These are phyloP conservation scores for Suillus lakei DNA, from an alignment of 768 basidiomycete genomes.

Conservation along the genomic window DNA sequence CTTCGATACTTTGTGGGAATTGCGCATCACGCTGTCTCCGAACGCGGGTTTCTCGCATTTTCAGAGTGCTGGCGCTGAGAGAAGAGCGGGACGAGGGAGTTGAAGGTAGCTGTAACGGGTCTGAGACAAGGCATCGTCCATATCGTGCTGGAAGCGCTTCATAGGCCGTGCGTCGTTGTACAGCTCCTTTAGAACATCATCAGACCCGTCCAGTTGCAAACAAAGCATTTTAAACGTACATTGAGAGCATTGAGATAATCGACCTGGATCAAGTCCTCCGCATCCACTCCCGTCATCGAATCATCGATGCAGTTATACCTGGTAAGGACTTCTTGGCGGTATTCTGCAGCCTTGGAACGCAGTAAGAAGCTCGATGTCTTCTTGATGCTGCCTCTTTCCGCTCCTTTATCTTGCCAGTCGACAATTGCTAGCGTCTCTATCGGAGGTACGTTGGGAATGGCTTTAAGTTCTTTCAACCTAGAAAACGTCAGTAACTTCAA, in stretches of 20 bases:
- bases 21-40: constrained; percentile 35
- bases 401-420: constrained; percentile 31
- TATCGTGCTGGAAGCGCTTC: constrained; percentile 26
- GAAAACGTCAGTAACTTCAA: constrained; percentile 18
- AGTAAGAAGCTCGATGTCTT: constrained; percentile 36
- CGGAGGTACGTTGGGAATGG: constrained; percentile 1
- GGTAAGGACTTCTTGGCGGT: constrained; percentile 40
- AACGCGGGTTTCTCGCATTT: constrained; percentile 22
- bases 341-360: constrained; percentile 34
- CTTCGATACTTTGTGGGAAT: constrained; percentile 36
- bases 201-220: background rate
- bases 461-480: constrained; percentile 27
- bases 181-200: constrained; percentile 20
- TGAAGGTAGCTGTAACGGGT: constrained; percentile 37
- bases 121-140: constrained; percentile 33
- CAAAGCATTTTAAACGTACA: constrained; percentile 17
- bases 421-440: constrained; percentile 33
- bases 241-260: constrained; percentile 29
- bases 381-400: constrained; percentile 34
- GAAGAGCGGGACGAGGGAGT: constrained; percentile 24
- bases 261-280: constrained; percentile 27
- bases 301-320: constrained; percentile 27
- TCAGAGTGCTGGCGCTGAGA: constrained; percentile 16
- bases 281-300: constrained; percentile 33
- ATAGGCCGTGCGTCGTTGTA: constrained; percentile 21